Evolutionary conservation across 768 basidiomycete species (phyloP).

Genomic region (Kwoniella sp.): DNA sequence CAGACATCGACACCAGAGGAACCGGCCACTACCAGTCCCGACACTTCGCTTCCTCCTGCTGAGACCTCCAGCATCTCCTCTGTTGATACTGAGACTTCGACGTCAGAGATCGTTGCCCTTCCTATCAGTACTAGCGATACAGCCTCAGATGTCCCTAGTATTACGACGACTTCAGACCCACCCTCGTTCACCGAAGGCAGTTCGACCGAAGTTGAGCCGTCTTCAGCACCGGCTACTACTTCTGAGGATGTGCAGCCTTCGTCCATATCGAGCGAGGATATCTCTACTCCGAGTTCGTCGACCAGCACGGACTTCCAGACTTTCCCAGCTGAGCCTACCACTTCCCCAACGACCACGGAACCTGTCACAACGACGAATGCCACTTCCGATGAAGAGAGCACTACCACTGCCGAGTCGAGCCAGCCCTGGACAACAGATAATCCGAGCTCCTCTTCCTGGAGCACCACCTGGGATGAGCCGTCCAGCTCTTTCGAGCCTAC

Average conservation of each 20-base stretch:
- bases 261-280: background rate
- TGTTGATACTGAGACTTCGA: background rate
- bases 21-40: background rate
- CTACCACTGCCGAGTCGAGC: background rate
- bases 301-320: background rate
- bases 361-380: background rate
- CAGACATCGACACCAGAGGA: background rate
- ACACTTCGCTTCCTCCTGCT: background rate
- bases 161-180: background rate
- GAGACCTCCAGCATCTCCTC: background rate
- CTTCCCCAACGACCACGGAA: background rate
- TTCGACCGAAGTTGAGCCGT: background rate
- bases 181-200: constrained; percentile 2
- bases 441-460: background rate
- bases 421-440: background rate
- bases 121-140: constrained; percentile 8
- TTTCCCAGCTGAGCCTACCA: background rate
- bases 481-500: background rate
- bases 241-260: background rate
- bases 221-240: background rate
- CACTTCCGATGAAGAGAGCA: constrained; percentile 1
- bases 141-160: background rate
- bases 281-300: background rate
- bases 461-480: background rate
- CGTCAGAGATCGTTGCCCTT: constrained; percentile 7